Percentiles rank a stretch among this genome's conserved stretches.
These are phyloP conservation scores for Phytophthora fragariaefolia DNA, from an alignment of 352 stramenopile genomes.

Conservation along the genomic window DNA sequence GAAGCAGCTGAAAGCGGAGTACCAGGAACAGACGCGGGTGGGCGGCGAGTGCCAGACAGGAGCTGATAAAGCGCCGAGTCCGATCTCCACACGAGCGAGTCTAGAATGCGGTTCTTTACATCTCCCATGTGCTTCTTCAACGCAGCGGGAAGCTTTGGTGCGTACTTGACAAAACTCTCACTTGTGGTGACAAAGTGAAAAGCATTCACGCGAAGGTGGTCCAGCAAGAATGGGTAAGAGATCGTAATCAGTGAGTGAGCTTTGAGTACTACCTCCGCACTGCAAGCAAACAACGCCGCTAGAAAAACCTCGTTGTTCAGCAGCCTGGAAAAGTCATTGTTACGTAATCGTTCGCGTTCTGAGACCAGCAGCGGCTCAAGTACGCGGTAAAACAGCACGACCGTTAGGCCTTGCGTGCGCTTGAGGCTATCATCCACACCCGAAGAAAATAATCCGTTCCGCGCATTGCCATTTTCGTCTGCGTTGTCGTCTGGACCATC, in stretches of 20 bases:
- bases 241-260: slow-evolving; percentile 86
- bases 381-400: slow-evolving; percentile 85
- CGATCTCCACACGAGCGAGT: slow-evolving; percentile 75
- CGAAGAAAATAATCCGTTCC: slow-evolving; percentile 26
- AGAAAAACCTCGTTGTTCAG: slow-evolving; percentile 86
- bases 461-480: slow-evolving; percentile 28
- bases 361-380: slow-evolving; percentile 77
- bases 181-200: slow-evolving; percentile 91
- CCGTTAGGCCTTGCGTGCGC: slow-evolving; percentile 66
- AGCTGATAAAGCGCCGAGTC: slow-evolving; percentile 78
- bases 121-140: slow-evolving; percentile 90
- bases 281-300: slow-evolving; percentile 82
- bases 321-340: slow-evolving; percentile 78
- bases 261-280: slow-evolving; percentile 86
- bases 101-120: slow-evolving; percentile 84
- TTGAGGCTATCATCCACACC: slow-evolving; percentile 82
- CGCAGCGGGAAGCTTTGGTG: slow-evolving; percentile 66
- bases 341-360: slow-evolving; percentile 72
- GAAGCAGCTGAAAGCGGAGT: slow-evolving; percentile 20
- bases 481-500: slow-evolving; percentile 23
- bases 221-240: slow-evolving; percentile 83
- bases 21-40: slow-evolving; percentile 22
- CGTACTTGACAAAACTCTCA: slow-evolving; percentile 89
- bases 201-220: slow-evolving; percentile 75
- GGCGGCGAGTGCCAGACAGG: slow-evolving; percentile 36